Conservation (phyloP, 2,329 filamentous ascomycete species). For the Phialemonium atrogriseum region DNA sequence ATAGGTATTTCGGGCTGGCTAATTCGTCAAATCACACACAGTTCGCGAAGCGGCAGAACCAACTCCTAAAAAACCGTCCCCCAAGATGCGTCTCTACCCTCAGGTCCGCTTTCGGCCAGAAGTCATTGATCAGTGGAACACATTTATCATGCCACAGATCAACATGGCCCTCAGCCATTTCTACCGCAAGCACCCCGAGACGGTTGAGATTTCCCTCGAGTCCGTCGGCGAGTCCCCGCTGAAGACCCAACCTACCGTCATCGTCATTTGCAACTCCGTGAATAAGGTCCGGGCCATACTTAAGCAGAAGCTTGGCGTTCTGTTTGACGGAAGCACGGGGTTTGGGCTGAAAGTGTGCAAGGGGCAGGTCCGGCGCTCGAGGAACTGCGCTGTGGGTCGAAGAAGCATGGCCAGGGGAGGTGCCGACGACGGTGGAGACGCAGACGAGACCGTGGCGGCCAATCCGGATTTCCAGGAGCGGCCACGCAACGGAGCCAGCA, state of each 20-base stretch:
- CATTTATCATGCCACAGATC: constrained; percentile 61
- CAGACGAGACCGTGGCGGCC: constrained; percentile 32
- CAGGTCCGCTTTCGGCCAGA: constrained; percentile 50
- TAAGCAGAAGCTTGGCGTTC: constrained; percentile 55
- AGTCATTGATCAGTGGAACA: constrained; percentile 64
- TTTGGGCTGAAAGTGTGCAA: constrained; percentile 65
- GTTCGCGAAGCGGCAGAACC: no score
- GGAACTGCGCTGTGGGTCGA: constrained; percentile 31
- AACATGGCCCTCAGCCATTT: constrained; percentile 63
- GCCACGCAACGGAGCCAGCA: constrained; percentile 81
- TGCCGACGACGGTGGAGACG: constrained; percentile 31
- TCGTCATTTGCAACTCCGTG: constrained; percentile 71
- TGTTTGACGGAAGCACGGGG: constrained; percentile 55
- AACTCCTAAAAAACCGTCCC: constrained; percentile 11
- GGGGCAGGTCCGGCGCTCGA: constrained; percentile 58
- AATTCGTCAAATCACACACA: no score
- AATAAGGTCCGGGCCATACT: constrained; percentile 63
- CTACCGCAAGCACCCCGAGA: constrained; percentile 65
- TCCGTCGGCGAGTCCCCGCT: constrained; percentile 62
- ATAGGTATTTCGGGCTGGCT: no score
- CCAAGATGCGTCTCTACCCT: constrained; percentile 50
- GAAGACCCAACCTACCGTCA: constrained; percentile 61
- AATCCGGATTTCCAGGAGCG: constrained; percentile 73
- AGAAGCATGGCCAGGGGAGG: constrained; percentile 29
- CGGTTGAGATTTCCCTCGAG: constrained; percentile 69